Evolutionary conservation across 208 protist species (phyloP).

Genomic region (Leishmania major): DNA sequence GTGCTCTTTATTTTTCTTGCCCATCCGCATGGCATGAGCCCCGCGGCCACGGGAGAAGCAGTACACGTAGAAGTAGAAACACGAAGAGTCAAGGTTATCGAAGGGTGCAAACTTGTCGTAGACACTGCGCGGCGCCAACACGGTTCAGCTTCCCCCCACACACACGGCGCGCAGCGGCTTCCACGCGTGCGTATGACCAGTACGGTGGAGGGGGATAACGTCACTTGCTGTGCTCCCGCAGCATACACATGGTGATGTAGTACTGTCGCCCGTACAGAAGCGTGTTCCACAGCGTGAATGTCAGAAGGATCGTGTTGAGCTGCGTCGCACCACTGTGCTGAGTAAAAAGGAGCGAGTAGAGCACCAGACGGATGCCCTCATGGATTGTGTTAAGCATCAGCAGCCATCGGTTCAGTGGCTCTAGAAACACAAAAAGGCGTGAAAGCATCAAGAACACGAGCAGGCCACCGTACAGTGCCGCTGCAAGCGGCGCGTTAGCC

Average conservation of each 20-base stretch:
- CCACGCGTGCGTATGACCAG: no score
- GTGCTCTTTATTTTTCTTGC: not conserved
- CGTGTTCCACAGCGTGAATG: constrained; percentile 54
- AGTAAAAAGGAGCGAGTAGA: constrained; percentile 47
- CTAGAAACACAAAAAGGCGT: constrained; percentile 46
- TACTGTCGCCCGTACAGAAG: constrained; percentile 57
- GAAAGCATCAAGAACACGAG: constrained; percentile 52
- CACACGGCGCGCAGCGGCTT: not conserved
- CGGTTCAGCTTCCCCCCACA: not conserved
- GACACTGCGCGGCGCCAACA: not conserved
- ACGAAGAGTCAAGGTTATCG: not conserved
- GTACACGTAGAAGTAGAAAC: not conserved
- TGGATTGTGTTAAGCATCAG: constrained; percentile 47
- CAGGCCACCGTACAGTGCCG: constrained; percentile 38
- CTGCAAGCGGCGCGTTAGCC: constrained; percentile 42
- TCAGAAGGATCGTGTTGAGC: constrained; percentile 63
- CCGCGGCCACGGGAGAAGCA: not conserved
- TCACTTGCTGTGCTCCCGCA: constrained; percentile 37
- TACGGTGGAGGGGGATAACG: not conserved
- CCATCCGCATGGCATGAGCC: not conserved
- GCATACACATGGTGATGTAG: constrained; percentile 51
- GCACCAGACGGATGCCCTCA: constrained; percentile 45
- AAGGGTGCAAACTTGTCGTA: not conserved
- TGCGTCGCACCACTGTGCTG: constrained; percentile 41
- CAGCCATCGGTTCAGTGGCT: constrained; percentile 65